A percentile compares a stretch with the other conserved stretches of the same genome.
Conservation (phyloP, 345 rosid genomes). For the Ricinus communis region DNA sequence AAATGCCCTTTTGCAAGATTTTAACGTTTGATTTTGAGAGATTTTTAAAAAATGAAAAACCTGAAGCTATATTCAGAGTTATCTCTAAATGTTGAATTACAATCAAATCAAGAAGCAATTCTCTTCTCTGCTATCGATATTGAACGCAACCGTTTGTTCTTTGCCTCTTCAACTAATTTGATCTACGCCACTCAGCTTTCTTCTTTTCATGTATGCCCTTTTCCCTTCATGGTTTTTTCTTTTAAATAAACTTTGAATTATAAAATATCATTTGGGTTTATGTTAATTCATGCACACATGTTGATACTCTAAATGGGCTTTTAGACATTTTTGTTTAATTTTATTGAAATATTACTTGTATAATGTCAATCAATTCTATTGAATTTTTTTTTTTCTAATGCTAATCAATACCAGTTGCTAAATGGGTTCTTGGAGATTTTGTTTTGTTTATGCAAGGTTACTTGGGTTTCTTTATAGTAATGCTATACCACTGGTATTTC, state of each 20-base stretch:
- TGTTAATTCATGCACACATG: conserved; percentile 1
- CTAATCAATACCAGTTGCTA: no score
- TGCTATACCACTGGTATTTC: no score
- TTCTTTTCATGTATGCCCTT: conserved; percentile 51
- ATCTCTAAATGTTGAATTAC: conserved; percentile 54
- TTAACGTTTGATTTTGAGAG: background rate
- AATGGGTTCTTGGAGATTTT: no score
- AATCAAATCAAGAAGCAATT: conserved; percentile 50
- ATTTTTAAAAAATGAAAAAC: conserved; percentile 53
- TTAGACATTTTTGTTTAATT: no score
- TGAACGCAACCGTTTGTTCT: conserved; percentile 77
- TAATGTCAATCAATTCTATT: no score
- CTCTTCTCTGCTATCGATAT: conserved; percentile 69
- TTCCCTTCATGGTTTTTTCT: background rate
- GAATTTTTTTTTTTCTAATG: background rate
- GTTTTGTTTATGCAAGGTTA: no score
- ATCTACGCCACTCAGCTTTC: conserved; percentile 61
- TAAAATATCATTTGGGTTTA: background rate
- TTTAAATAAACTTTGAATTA: background rate
- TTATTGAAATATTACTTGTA: no score
- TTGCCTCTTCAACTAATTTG: conserved; percentile 66
- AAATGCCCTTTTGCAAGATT: background rate
- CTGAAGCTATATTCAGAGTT: conserved; percentile 65
- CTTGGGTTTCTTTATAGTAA: no score
- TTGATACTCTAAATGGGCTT: no score